A percentile compares a stretch with the other conserved stretches of the same genome.
These are phyloP conservation scores for Eutrema japonicum DNA, from an alignment of 345 rosid genomes.

Conservation along the genomic window DNA sequence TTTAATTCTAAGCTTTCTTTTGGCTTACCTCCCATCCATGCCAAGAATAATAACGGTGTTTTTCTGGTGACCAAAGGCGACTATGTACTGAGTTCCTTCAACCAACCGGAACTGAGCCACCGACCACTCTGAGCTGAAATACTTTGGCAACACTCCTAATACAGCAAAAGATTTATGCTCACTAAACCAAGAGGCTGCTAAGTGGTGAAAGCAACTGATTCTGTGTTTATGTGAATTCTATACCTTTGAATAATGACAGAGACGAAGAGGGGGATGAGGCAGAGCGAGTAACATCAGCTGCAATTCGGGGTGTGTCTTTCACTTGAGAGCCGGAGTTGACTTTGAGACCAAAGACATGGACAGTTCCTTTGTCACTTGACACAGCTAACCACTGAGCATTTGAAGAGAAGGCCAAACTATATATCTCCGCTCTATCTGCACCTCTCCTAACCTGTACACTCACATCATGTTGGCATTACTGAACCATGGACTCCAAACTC, in stretches of 20 bases:
- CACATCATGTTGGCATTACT: constrained; percentile 20
- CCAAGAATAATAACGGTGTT: constrained; percentile 91
- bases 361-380: constrained; percentile 98
- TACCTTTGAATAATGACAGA: constrained; percentile 83
- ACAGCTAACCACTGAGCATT: constrained; percentile 90
- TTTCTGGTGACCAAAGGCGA: constrained; percentile 91
- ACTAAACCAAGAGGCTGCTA: background rate
- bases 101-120: constrained; percentile 88
- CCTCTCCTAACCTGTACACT: constrained; percentile 84
- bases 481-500: constrained; percentile 13
- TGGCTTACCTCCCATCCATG: constrained; percentile 87
- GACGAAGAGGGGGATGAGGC: constrained; percentile 50
- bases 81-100: constrained; percentile 83
- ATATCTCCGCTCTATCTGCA: constrained; percentile 97
- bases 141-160: constrained; percentile 91
- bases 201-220: constrained; percentile 10
- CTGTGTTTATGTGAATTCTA: background rate
- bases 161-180: constrained; percentile 5
- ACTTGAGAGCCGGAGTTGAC: constrained; percentile 59
- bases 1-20: background rate
- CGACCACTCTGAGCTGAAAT: constrained; percentile 98
- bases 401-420: constrained; percentile 93
- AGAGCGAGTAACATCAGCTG: constrained; percentile 46
- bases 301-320: constrained; percentile 50
- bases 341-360: constrained; percentile 94